Base-by-base conservation (phyloP, 805 yeast species). In the Lipomyces spencermartinsiae region DNA sequence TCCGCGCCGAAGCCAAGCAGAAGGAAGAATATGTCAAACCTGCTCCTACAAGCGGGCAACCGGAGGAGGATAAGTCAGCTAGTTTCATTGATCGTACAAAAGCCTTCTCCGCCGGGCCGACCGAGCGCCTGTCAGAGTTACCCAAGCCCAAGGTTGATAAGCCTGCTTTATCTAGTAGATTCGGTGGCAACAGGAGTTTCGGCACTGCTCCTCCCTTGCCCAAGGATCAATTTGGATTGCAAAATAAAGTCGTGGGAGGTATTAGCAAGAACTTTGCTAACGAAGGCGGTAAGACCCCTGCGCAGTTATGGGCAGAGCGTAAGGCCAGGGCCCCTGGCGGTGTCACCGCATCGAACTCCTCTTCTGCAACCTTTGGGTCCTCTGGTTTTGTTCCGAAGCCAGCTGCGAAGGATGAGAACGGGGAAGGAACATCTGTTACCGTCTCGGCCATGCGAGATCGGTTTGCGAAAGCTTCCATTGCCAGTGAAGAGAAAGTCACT, bases 221-320 rank as follows among this genome's bases (percentile, higher is more conserved):
- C 2, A 19, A 67, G 4, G 83, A 84, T 68, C 79, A 83, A 3
- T 83, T 84, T 58, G 87, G 88, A 63, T 25, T 51, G 2, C 51
- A 25, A 7, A 29, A 65, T 12, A 64, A 63, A 39, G 62, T 63
- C 22, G 19, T 67, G 12, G 69, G 71, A 4, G 94, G 92, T 53
- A 80, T 87, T 61, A 83, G 86, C 35, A 83, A 86, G 76, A 79
- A 79, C 73, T 89, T 85, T 77, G 95, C 86, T 70, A 80, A 89
- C 63, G 85, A 85, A 69, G 85, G 84, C 69, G 97, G 97, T 69
- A 91, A 92, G 79, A 90, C 97, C 7, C 97, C 98, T 31, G 97
- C 97, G 35, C 97, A 93, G 80, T 75, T 91, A 35, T 93, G 98
- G 98, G 98, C 97, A 31, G 97, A 90, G 77, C 90, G 89, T 80